phyloP scores from a whole-genome alignment of 768 basidiomycete genomes.

The Asterophora lycoperdoides region DNA sequence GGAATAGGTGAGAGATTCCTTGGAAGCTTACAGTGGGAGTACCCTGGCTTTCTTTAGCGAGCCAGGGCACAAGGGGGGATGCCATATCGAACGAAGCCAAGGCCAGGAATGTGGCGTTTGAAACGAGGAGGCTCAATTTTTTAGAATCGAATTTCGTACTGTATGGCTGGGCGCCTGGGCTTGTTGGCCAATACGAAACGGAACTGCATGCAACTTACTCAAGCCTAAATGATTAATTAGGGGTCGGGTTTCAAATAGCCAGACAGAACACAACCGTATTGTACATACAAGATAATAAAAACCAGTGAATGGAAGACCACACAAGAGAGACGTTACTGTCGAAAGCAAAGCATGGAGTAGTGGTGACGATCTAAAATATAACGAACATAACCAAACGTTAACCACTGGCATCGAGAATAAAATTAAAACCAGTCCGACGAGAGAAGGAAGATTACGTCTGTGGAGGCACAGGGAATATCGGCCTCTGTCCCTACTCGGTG shows the following conservation, averaged over 20 bases:
- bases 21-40: no score
- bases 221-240: no score
- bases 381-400: not conserved
- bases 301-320: not conserved
- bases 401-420: not conserved
- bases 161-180: no score
- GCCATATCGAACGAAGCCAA: no score
- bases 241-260: not conserved
- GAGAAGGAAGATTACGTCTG: conserved; percentile 6
- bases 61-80: no score
- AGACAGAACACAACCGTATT: not conserved
- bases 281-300: conserved; percentile 13
- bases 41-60: no score
- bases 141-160: no score
- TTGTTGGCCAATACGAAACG: no score
- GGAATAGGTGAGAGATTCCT: no score
- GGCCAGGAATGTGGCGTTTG: no score
- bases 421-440: not conserved
- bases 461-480: conserved; percentile 12
- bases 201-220: no score
- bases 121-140: no score
- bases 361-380: not conserved
- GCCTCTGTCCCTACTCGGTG: conserved; percentile 12
- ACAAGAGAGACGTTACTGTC: not conserved
- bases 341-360: not conserved